These are phyloP conservation scores for Brassica napus DNA, from an alignment of 345 rosid genomes.

Conservation along the genomic window DNA sequence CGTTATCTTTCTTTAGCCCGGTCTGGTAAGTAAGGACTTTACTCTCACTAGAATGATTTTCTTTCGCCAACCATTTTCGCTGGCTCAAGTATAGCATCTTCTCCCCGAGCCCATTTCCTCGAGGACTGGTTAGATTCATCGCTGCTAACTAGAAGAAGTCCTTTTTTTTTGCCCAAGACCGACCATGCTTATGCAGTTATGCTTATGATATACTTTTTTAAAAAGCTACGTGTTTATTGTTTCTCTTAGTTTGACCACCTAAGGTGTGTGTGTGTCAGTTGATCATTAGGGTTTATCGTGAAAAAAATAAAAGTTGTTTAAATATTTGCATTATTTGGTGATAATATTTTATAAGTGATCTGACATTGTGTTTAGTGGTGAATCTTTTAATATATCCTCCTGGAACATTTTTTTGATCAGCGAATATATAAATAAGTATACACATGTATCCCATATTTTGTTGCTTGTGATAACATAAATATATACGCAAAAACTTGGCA, in stretches of 20 bases:
- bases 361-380: constrained; percentile 35
- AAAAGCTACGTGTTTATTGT: not conserved
- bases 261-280: constrained; percentile 1
- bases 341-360: constrained; percentile 29
- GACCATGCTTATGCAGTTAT: not conserved
- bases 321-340: constrained; percentile 17
- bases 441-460: constrained; percentile 19
- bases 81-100: no score
- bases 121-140: no score
- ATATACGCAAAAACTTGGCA: not conserved
- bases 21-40: no score
- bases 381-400: constrained; percentile 20
- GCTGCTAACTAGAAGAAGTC: no score
- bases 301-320: not conserved
- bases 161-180: not conserved
- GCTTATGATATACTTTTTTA: not conserved
- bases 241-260: constrained; percentile 3
- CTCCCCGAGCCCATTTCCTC: no score
- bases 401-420: not conserved
- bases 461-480: constrained; percentile 9
- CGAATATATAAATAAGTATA: constrained; percentile 4
- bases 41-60: no score
- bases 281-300: constrained; percentile 32
- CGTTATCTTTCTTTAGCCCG: not conserved
- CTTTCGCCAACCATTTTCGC: no score